Conservation (phyloP, 371 early-diverging fungal genomes). For the Smittium mucronatum region DNA sequence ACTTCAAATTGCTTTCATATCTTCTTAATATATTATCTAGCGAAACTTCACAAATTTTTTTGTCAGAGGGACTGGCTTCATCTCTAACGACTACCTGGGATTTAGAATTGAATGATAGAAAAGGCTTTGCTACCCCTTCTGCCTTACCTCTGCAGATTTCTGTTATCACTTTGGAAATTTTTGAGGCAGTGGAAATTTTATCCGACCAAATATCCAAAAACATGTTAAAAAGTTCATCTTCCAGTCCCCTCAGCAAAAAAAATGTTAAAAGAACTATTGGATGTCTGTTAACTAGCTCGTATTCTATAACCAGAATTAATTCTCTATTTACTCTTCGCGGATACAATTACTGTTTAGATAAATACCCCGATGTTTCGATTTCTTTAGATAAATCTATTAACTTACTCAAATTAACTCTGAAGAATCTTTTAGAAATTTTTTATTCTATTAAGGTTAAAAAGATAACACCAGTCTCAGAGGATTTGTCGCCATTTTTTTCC, state of each 20-base stretch:
- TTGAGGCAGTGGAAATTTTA: background rate
- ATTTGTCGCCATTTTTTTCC: background rate
- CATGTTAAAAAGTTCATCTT: background rate
- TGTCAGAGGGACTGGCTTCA: background rate
- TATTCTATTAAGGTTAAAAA: background rate
- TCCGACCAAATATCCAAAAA: background rate
- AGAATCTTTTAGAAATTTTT: background rate
- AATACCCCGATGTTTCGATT: background rate
- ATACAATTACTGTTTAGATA: background rate
- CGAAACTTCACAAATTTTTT: background rate
- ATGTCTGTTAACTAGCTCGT: background rate
- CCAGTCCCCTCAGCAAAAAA: background rate
- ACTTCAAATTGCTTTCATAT: background rate
- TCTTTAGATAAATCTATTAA: background rate
- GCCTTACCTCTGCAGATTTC: too few species aligned
- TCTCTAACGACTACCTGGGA: background rate
- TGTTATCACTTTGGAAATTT: background rate
- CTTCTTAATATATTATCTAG: background rate
- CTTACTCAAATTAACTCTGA: background rate
- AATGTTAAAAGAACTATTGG: background rate
- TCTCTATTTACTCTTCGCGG: background rate
- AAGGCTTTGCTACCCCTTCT: background rate
- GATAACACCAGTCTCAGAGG: background rate
- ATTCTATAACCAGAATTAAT: background rate
- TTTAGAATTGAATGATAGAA: background rate